These are phyloP conservation scores for Solanum aculeatissimum DNA, from an alignment of 305 asterid genomes.

Conservation along the genomic window DNA sequence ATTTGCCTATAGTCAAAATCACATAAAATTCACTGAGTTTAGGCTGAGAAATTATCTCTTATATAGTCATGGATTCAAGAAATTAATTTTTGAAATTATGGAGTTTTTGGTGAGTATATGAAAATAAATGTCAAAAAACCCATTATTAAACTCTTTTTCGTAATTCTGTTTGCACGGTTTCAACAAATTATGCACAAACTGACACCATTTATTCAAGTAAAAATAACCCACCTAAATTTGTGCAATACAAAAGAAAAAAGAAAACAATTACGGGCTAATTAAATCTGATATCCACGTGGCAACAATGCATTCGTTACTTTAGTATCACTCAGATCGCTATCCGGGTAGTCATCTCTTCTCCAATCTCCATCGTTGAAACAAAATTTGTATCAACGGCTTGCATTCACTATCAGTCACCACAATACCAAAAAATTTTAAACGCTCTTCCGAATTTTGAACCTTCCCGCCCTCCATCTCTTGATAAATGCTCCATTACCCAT, in stretches of 20 bases:
- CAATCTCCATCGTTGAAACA: neutral
- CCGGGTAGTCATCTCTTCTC: neutral
- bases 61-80: neutral
- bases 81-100: neutral
- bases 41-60: neutral
- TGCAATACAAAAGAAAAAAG: neutral
- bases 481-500: neutral
- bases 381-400: neutral
- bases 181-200: neutral
- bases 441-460: neutral
- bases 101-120: neutral
- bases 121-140: neutral
- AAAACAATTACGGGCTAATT: neutral
- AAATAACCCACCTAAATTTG: neutral
- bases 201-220: neutral
- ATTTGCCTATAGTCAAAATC: neutral
- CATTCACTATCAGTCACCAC: neutral
- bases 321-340: neutral
- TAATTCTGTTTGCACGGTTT: neutral
- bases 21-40: neutral
- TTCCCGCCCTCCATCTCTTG: neutral
- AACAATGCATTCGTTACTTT: neutral
- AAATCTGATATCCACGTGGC: neutral
- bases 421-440: neutral
- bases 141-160: neutral